Conservation (phyloP, 2,329 filamentous ascomycete species). For the Hypoxylon sp. region DNA sequence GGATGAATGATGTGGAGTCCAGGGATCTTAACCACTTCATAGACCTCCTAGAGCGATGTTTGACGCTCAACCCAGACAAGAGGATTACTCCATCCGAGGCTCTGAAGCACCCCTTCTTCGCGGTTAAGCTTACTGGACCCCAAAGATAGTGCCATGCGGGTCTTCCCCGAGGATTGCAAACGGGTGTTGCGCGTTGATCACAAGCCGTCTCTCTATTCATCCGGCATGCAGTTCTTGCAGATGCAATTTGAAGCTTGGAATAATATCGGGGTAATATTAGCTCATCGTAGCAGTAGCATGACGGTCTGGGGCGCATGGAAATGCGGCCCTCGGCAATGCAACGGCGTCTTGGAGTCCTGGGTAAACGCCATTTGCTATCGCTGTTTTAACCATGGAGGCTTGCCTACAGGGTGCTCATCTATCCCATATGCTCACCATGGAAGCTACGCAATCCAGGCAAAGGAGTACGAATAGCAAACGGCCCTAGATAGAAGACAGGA, state of each 20-base stretch:
- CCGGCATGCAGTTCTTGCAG: background rate
- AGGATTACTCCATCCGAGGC: slow-evolving; percentile 89
- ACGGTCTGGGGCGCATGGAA: background rate
- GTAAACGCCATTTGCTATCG: background rate
- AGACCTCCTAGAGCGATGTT: slow-evolving; percentile 88
- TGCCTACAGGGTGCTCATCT: background rate
- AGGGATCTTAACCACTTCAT: slow-evolving; percentile 86
- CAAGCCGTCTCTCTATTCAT: background rate
- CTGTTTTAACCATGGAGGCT: background rate
- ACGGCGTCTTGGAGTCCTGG: background rate
- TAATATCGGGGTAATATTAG: slow-evolving; percentile 13
- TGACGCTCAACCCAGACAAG: slow-evolving; percentile 92
- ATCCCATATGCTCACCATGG: background rate
- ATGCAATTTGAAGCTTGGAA: slow-evolving; percentile 1
- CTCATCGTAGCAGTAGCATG: slow-evolving; percentile 1
- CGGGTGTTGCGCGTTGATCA: slow-evolving; percentile 1
- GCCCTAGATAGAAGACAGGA: slow-evolving; percentile 15
- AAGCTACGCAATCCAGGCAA: slow-evolving; percentile 2
- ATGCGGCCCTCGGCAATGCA: slow-evolving; percentile 4
- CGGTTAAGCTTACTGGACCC: slow-evolving; percentile 54
- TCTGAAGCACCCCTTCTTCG: slow-evolving; percentile 89
- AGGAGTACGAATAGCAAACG: background rate
- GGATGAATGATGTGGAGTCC: slow-evolving; percentile 78
- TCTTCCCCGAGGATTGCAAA: slow-evolving; percentile 13
- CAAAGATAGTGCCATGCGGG: slow-evolving; percentile 42